phyloP scores from a whole-genome alignment of 768 basidiomycete genomes.

The Hebeloma cylindrosporum region DNA sequence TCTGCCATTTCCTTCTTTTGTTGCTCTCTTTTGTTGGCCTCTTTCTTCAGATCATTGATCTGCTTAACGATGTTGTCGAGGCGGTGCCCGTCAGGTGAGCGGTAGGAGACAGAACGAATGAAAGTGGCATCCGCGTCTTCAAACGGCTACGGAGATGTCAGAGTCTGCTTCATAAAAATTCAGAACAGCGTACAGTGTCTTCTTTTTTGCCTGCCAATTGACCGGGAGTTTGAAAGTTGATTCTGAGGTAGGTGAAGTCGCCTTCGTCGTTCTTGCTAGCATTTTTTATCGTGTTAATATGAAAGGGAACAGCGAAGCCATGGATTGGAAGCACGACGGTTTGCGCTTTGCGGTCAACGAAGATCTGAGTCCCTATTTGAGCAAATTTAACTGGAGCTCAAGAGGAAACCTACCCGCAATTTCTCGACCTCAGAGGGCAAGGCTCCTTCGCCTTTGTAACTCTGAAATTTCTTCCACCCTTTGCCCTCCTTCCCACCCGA shows the following conservation, averaged over 20 bases:
- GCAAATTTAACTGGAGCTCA: not conserved
- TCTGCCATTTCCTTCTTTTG: slow-evolving; percentile 99
- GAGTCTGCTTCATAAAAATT: not conserved
- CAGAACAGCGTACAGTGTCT: slow-evolving; percentile 66
- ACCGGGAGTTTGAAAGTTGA: slow-evolving; percentile 98
- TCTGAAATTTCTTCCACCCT: slow-evolving; percentile 93
- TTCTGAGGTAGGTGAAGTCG: slow-evolving; percentile 89
- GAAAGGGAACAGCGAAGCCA: slow-evolving; percentile 95
- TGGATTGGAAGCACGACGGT: slow-evolving; percentile 92
- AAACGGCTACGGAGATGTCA: slow-evolving; percentile 61
- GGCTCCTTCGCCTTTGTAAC: slow-evolving; percentile 93
- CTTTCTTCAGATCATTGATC: slow-evolving; percentile 94
- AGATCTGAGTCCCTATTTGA: slow-evolving; percentile 76
- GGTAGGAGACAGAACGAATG: slow-evolving; percentile 92
- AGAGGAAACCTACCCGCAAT: slow-evolving; percentile 59
- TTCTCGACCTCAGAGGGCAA: slow-evolving; percentile 82
- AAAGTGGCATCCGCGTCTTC: slow-evolving; percentile 97
- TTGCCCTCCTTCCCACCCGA: slow-evolving; percentile 83
- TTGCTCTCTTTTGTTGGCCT: slow-evolving; percentile 94
- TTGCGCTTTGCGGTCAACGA: slow-evolving; percentile 86
- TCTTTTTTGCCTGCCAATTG: slow-evolving; percentile 98
- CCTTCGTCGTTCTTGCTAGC: slow-evolving; percentile 97
- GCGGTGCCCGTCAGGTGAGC: slow-evolving; percentile 85
- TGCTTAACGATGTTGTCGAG: slow-evolving; percentile 88
- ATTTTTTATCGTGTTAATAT: slow-evolving; percentile 98